Evolutionary conservation across 2,329 filamentous ascomycete genomes (phyloP).

Genomic region (Diaporthe sp.): DNA sequence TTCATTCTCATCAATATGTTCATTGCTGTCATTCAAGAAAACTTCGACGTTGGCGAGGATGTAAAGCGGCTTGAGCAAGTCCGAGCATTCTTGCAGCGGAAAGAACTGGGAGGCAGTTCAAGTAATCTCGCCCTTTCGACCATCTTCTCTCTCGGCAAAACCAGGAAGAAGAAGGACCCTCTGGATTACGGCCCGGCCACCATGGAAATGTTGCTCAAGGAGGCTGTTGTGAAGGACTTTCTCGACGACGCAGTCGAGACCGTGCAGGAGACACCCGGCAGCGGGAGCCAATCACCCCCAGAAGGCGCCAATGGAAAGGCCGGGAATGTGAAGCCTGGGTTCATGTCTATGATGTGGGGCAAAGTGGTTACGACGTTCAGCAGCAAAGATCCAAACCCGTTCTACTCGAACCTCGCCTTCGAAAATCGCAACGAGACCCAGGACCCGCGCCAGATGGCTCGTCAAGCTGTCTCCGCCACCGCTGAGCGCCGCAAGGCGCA

Average conservation of each 20-base stretch:
- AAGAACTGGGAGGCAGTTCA: slow-evolving; percentile 81
- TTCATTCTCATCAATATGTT: slow-evolving; percentile 99
- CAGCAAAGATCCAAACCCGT: slow-evolving; percentile 89
- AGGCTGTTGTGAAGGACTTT: slow-evolving; percentile 95
- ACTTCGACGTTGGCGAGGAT: slow-evolving; percentile 98
- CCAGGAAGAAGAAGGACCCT: slow-evolving; percentile 79
- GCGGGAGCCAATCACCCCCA: slow-evolving; percentile 53
- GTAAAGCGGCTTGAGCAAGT: slow-evolving; percentile 98
- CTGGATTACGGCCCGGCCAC: slow-evolving; percentile 92
- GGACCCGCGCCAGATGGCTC: slow-evolving; percentile 89
- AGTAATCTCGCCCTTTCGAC: slow-evolving; percentile 83
- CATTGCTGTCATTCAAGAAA: slow-evolving; percentile 99
- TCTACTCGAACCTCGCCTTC: slow-evolving; percentile 83
- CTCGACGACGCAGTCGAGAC: slow-evolving; percentile 79
- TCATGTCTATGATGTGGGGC: slow-evolving; percentile 73
- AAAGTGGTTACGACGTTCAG: slow-evolving; percentile 69
- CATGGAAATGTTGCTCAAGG: slow-evolving; percentile 96
- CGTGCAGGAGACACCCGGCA: slow-evolving; percentile 55
- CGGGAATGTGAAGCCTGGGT: slow-evolving; percentile 67
- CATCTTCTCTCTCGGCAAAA: slow-evolving; percentile 75
- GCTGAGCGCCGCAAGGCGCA: slow-evolving; percentile 89
- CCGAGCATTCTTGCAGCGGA: slow-evolving; percentile 91
- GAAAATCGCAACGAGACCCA: slow-evolving; percentile 82
- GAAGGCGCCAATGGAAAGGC: slow-evolving; percentile 50
- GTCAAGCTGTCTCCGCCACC: slow-evolving; percentile 87